These are phyloP conservation scores for Lachnellula occidentalis DNA, from an alignment of 2,329 filamentous ascomycete species.

Conservation along the genomic window DNA sequence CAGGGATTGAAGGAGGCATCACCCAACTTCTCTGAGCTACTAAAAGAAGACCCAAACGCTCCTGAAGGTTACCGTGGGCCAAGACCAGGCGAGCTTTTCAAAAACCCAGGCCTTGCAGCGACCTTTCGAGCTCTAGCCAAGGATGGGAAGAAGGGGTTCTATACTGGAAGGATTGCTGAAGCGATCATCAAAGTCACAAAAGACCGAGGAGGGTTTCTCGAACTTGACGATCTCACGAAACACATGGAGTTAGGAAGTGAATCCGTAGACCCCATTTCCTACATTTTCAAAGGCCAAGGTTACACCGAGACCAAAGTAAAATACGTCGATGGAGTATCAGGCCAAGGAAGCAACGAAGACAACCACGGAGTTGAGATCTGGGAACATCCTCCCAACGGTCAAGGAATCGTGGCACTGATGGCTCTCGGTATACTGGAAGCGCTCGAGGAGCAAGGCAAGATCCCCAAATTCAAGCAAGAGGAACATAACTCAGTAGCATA, in stretches of 20 bases:
- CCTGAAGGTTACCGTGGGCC: slow-evolving; percentile 70
- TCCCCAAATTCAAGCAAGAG: slow-evolving; percentile 60
- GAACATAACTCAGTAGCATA: slow-evolving; percentile 81
- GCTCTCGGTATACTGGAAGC: slow-evolving; percentile 87
- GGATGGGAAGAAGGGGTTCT: slow-evolving; percentile 87
- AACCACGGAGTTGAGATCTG: slow-evolving; percentile 70
- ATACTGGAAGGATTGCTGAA: slow-evolving; percentile 76
- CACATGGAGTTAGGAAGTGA: slow-evolving; percentile 72
- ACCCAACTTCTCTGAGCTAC: slow-evolving; percentile 80
- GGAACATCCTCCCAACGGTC: slow-evolving; percentile 96
- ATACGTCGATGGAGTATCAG: slow-evolving; percentile 37
- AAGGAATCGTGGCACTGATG: slow-evolving; percentile 93
- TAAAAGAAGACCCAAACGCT: slow-evolving; percentile 68
- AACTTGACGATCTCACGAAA: slow-evolving; percentile 71
- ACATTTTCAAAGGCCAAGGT: slow-evolving; percentile 67
- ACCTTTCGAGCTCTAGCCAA: slow-evolving; percentile 76
- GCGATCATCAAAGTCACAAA: slow-evolving; percentile 73
- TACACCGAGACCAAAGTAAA: slow-evolving; percentile 42
- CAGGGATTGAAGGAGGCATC: slow-evolving; percentile 62
- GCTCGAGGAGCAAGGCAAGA: slow-evolving; percentile 68
- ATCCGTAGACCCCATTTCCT: slow-evolving; percentile 76
- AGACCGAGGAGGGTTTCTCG: slow-evolving; percentile 70
- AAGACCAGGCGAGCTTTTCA: slow-evolving; percentile 78
- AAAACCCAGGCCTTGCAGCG: slow-evolving; percentile 71
- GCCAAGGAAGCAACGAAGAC: slow-evolving; percentile 33